Evolutionary conservation across 1,139 yeast genomes (phyloP).

Genomic region (Magnusiomyces tetraspermus): DNA sequence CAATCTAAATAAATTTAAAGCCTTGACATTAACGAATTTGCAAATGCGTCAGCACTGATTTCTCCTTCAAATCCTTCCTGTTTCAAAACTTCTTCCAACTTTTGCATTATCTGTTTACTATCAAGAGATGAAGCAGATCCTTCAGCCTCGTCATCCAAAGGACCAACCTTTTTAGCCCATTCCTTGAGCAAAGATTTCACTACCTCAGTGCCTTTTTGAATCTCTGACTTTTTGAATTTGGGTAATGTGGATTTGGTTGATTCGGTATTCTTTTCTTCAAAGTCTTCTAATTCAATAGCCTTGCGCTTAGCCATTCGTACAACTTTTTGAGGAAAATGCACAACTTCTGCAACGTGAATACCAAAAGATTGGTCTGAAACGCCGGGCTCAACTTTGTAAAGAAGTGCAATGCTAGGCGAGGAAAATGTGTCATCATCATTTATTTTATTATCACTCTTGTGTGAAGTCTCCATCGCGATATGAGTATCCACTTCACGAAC

Average conservation of each 20-base stretch:
- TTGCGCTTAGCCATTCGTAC: slow-evolving; percentile 91
- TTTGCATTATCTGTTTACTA: slow-evolving; percentile 36
- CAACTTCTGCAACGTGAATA: slow-evolving; percentile 93
- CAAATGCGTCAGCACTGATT: slow-evolving; percentile 14
- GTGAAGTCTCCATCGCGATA: slow-evolving; percentile 21
- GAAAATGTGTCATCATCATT: slow-evolving; percentile 7
- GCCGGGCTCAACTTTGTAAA: slow-evolving; percentile 89
- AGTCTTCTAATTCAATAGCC: slow-evolving; percentile 76
- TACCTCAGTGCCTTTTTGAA: slow-evolving; percentile 45
- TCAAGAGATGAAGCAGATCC: slow-evolving; percentile 26
- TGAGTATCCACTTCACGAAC: slow-evolving; percentile 40
- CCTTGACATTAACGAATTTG: slow-evolving; percentile 16
- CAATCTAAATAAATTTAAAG: too few species aligned
- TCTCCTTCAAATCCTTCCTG: slow-evolving; percentile 14
- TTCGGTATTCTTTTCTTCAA: too few species aligned
- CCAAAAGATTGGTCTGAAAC: slow-evolving; percentile 93
- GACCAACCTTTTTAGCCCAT: slow-evolving; percentile 48
- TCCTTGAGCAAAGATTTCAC: slow-evolving; percentile 47
- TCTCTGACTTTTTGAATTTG: slow-evolving; percentile 47
- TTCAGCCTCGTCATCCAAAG: slow-evolving; percentile 23
- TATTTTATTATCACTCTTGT: slow-evolving; percentile 21
- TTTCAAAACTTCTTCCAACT: slow-evolving; percentile 33
- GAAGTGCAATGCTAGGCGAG: slow-evolving; percentile 56
- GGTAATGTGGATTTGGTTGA: too few species aligned
- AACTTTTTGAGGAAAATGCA: slow-evolving; percentile 80